Base-by-base conservation (phyloP, 495 filamentous ascomycete species). In the Sporormia fimetaria region DNA sequence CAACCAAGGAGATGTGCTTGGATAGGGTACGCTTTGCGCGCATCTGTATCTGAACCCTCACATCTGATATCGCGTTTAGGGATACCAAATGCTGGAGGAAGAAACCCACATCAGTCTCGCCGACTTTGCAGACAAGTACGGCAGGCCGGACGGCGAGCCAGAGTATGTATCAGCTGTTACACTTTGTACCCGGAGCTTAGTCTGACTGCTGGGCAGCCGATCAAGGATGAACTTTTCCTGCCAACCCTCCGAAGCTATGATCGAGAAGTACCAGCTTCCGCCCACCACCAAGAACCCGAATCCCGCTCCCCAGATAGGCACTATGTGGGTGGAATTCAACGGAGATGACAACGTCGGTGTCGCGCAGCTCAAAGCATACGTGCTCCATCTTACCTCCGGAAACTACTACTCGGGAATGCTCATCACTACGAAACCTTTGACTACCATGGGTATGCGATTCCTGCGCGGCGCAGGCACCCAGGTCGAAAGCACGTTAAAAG, bases 241-340 rank as follows among this genome's bases (percentile, higher is more conserved):
- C 37, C 75, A 78, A 21, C 90, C 90, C 26, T 79, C 78, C 35
- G 73, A 78, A 15, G 69, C 65, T 39, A 95, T 96, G 92, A 67
- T 87, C 44, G 68, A 72, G 44, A 86, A 86, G 60, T 87, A 86
- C 71, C 78, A 78, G 16, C 69, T 74, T 2, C 71, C 75, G 4
- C 67, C 78, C 11, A 86, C 71, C 30, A 56, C 73, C 28, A 39
- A 58, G 24, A 73, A 80, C 59, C 81, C 78, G 3, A 67, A 78
- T 51, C 82, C 75, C 27, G 61, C 67, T n/a, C 53, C 48, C 18
- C 31, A 46, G 41, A 81, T 87, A 59, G 90, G 90, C 52, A 81
- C 74, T 22, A 81, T 96, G 64, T 94, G 81, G 75, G 75, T 98
- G 44, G 86, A 96, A 61, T 98, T 98, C 74, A 76, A 74, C 56